Conservation (phyloP, 1,284 basidiomycete species). For the Cryptococcus hybrid region DNA sequence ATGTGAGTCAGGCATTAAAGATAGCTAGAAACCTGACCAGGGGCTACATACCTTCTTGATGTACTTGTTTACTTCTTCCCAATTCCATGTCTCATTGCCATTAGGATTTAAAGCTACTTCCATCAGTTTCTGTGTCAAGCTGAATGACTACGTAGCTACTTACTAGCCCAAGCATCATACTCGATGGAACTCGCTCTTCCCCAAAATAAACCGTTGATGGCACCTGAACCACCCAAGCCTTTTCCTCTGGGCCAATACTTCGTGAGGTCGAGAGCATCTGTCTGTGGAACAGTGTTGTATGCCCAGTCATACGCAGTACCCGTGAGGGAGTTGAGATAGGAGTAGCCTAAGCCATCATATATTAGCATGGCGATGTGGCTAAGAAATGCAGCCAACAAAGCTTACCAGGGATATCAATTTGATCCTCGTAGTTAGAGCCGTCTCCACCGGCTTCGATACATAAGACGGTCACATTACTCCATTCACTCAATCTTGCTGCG, state of each 20-base stretch:
- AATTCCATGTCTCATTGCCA: conserved; percentile 45
- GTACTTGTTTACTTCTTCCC: conserved; percentile 45
- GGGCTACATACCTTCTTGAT: conserved; percentile 38
- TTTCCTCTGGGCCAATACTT: conserved; percentile 62
- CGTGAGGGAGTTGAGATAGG: conserved; percentile 43
- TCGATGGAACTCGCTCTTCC: conserved; percentile 44
- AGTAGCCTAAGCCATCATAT: conserved; percentile 25
- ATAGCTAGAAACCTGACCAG: conserved; percentile 48
- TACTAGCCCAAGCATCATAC: conserved; percentile 52
- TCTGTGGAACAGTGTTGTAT: conserved; percentile 59
- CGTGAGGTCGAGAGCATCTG: conserved; percentile 20
- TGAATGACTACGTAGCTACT: conserved; percentile 5
- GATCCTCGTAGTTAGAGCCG: conserved; percentile 54
- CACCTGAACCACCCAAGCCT: conserved; percentile 66
- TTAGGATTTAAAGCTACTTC: conserved; percentile 38
- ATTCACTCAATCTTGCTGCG: conserved; percentile 68
- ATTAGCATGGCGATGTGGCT: neutral
- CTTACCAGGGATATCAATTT: conserved; percentile 54
- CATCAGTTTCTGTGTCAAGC: neutral
- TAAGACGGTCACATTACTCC: conserved; percentile 64
- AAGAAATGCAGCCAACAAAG: neutral
- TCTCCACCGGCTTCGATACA: conserved; percentile 69
- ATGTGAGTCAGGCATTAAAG: conserved; percentile 4
- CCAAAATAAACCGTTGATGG: conserved; percentile 71
- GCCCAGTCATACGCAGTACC: conserved; percentile 62